These are phyloP conservation scores for Russula sp. DNA, from an alignment of 768 basidiomycete genomes.

Conservation along the genomic window DNA sequence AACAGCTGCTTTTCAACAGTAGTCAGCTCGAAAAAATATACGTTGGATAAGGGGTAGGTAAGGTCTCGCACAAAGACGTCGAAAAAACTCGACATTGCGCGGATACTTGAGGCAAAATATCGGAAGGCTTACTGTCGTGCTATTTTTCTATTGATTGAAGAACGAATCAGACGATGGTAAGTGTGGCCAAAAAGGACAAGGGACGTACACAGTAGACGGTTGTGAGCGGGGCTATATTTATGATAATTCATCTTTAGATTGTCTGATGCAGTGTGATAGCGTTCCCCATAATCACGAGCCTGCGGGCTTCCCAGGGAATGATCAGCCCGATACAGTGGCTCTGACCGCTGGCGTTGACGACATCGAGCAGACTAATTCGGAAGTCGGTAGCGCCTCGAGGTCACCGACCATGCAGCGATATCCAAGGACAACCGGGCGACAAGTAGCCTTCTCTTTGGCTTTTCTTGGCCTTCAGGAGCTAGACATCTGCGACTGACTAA, in stretches of 20 bases:
- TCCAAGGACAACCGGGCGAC: too few species aligned
- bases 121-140: too few species aligned
- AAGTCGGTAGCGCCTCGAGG: slow-evolving; percentile 92
- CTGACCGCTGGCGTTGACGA: slow-evolving; percentile 85
- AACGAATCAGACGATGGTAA: too few species aligned
- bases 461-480: slow-evolving; percentile 81
- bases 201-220: slow-evolving; percentile 83
- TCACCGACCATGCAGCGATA: slow-evolving; percentile 73
- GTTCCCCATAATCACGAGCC: slow-evolving; percentile 98
- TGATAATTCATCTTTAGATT: slow-evolving; percentile 68
- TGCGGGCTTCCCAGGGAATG: slow-evolving; percentile 89
- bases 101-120: slow-evolving; percentile 67
- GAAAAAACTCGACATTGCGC: slow-evolving; percentile 89
- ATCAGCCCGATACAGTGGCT: slow-evolving; percentile 50
- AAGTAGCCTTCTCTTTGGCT: slow-evolving; percentile 52
- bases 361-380: slow-evolving; percentile 80
- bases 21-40: slow-evolving; percentile 40
- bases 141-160: too few species aligned
- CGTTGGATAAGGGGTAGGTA: slow-evolving; percentile 83
- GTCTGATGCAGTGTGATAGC: slow-evolving; percentile 90
- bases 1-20: too few species aligned
- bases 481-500: slow-evolving; percentile 78
- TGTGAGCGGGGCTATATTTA: slow-evolving; percentile 76
- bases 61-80: slow-evolving; percentile 95
- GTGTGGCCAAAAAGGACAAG: slow-evolving; percentile 67